Percentiles rank a stretch among this genome's conserved stretches.
phyloP scores from a whole-genome alignment of 177 flowering plant genomes.

The Vitis hybrid region DNA sequence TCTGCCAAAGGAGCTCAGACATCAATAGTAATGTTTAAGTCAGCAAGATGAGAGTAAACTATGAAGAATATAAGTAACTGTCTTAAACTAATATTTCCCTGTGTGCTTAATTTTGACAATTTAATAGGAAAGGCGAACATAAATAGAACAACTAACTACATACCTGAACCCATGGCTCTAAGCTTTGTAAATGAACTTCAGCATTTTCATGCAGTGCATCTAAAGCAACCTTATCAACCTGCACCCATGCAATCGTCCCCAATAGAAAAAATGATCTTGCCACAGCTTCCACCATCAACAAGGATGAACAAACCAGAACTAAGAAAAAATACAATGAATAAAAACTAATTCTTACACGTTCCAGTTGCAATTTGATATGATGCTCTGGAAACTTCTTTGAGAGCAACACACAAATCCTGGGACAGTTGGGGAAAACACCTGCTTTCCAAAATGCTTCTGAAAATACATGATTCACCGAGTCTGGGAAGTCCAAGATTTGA shows the following conservation, averaged over 20 bases:
- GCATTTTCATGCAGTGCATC: slow-evolving; percentile 80
- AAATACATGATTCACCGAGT: slow-evolving; percentile 52
- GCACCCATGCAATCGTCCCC: slow-evolving; percentile 14
- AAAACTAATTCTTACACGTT: slow-evolving; percentile 52
- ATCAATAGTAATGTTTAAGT: no score
- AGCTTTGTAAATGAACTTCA: slow-evolving; percentile 72
- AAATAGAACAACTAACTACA: not conserved
- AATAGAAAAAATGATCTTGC: not conserved
- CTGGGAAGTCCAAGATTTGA: slow-evolving; percentile 85
- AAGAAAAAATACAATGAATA: not conserved
- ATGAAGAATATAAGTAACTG: no score
- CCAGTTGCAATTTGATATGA: slow-evolving; percentile 81
- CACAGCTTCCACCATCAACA: not conserved
- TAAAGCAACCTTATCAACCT: slow-evolving; percentile 83
- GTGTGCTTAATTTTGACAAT: no score
- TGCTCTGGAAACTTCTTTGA: slow-evolving; percentile 95
- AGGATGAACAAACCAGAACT: not conserved
- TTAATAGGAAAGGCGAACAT: not conserved
- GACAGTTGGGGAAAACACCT: slow-evolving; percentile 80
- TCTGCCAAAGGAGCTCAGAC: no score
- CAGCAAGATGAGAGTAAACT: no score
- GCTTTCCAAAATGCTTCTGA: slow-evolving; percentile 93
- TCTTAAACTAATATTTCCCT: no score
- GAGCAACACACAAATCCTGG: slow-evolving; percentile 65
- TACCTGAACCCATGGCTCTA: slow-evolving; percentile 96